Evolutionary conservation across 106 monocot species (phyloP).

Genomic region (Dactylorhiza incarnata): DNA sequence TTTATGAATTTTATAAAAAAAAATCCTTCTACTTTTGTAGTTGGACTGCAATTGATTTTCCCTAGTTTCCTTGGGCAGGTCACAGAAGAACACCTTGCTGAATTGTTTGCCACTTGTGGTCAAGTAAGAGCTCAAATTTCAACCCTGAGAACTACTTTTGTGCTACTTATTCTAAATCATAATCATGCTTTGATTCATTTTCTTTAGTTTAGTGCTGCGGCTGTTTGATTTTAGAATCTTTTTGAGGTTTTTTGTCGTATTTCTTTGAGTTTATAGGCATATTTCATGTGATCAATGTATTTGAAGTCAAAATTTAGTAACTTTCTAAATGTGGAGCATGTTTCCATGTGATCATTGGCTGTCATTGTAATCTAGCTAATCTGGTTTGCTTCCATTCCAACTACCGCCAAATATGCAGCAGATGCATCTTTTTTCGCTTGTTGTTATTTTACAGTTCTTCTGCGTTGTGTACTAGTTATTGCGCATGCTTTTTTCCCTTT

Average conservation of each 20-base stretch:
- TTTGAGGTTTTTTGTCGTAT: background rate
- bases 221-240: background rate
- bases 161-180: background rate
- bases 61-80: slow-evolving; percentile 13
- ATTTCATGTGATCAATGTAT: background rate
- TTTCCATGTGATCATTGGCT: background rate
- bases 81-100: slow-evolving; percentile 55
- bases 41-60: background rate
- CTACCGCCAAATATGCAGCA: no score
- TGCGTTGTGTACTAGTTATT: background rate
- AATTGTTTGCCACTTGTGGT: slow-evolving; percentile 34
- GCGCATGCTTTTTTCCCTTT: background rate
- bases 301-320: background rate
- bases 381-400: background rate
- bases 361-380: background rate
- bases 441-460: background rate
- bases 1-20: background rate
- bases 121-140: slow-evolving; percentile 29
- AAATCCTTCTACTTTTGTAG: background rate
- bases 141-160: background rate
- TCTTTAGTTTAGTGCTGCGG: background rate
- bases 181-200: background rate
- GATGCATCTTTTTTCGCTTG: background rate
- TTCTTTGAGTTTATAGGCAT: background rate
- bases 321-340: background rate